These are phyloP conservation scores for Trametes hirsuta DNA, from an alignment of 1,284 basidiomycete species.

Conservation along the genomic window DNA sequence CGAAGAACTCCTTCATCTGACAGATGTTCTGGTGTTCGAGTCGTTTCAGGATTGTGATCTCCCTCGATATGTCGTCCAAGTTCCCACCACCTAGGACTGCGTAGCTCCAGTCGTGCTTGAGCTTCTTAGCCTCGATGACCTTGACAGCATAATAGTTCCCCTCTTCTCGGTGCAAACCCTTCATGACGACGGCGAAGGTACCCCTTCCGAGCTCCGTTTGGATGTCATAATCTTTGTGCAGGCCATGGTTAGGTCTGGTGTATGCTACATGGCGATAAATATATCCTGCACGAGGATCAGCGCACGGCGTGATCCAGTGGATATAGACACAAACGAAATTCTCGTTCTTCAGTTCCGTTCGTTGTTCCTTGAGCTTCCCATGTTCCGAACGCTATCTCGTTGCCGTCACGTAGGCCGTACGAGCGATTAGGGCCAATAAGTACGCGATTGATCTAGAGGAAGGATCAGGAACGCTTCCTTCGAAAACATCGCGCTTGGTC, in stretches of 20 bases:
- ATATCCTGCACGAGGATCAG: constrained; percentile 39
- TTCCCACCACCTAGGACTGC: not conserved
- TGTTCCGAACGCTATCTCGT: constrained; percentile 79
- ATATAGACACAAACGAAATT: constrained; percentile 39
- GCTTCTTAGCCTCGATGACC: constrained; percentile 59
- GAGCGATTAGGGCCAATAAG: constrained; percentile 59
- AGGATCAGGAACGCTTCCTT: not conserved
- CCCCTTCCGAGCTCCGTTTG: constrained; percentile 72
- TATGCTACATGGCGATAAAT: constrained; percentile 55
- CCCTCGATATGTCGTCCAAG: constrained; percentile 54
- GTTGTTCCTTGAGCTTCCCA: constrained; percentile 45
- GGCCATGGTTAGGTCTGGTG: constrained; percentile 47
- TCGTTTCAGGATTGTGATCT: constrained; percentile 76
- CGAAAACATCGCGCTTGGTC: no score
- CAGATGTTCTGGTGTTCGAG: constrained; percentile 84
- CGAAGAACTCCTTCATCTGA: constrained; percentile 74
- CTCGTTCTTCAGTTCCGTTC: not conserved
- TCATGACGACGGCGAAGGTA: constrained; percentile 78
- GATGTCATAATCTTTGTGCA: constrained; percentile 67
- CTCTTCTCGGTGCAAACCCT: constrained; percentile 58
- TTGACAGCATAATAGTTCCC: constrained; percentile 75
- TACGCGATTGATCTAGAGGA: constrained; percentile 65
- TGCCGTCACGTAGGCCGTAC: constrained; percentile 71
- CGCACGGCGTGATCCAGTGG: constrained; percentile 47
- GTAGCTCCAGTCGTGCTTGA: constrained; percentile 20